A percentile compares a stretch with the other conserved stretches of the same genome.
phyloP scores from a whole-genome alignment of 2,329 filamentous ascomycete genomes.

The Epichloe typhina region DNA sequence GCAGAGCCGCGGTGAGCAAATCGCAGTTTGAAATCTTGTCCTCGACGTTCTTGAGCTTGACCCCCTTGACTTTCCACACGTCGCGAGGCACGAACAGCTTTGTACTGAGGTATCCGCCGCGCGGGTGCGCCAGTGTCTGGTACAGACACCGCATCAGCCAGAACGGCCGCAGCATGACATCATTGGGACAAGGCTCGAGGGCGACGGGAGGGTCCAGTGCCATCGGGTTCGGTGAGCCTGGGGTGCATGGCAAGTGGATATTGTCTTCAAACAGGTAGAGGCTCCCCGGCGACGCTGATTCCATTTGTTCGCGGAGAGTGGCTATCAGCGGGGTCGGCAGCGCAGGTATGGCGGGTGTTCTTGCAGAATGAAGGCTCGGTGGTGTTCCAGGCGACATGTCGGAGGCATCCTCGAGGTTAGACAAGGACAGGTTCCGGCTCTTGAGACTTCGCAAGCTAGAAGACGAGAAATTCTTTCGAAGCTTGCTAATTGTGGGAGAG shows the following conservation, averaged over 20 bases:
- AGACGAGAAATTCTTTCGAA: constrained; percentile 56
- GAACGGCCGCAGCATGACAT: constrained; percentile 82
- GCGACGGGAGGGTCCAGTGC: constrained; percentile 56
- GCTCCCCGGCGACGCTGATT: constrained; percentile 49
- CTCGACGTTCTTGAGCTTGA: constrained; percentile 82
- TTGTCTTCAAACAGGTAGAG: constrained; percentile 74
- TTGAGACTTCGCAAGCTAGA: constrained; percentile 60
- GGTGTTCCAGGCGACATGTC: constrained; percentile 65
- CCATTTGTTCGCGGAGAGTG: constrained; percentile 44
- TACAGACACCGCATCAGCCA: constrained; percentile 95
- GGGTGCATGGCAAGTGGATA: constrained; percentile 53
- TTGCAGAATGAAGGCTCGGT: constrained; percentile 52
- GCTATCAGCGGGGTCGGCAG: constrained; percentile 55
- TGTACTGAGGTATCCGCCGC: constrained; percentile 82
- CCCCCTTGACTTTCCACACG: constrained; percentile 86
- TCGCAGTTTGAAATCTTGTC: constrained; percentile 93
- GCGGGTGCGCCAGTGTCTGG: constrained; percentile 80
- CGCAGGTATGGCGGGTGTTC: constrained; percentile 38
- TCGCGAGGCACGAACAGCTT: constrained; percentile 87
- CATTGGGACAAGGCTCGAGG: constrained; percentile 83
- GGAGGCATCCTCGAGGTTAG: constrained; percentile 45
- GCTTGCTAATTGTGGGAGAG: constrained; percentile 38
- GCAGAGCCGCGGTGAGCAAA: constrained; percentile 72
- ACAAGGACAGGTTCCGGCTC: constrained; percentile 58
- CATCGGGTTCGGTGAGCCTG: constrained; percentile 53